Conservation (phyloP, 2,329 filamentous ascomycete species). For the Cercospora beticola region DNA sequence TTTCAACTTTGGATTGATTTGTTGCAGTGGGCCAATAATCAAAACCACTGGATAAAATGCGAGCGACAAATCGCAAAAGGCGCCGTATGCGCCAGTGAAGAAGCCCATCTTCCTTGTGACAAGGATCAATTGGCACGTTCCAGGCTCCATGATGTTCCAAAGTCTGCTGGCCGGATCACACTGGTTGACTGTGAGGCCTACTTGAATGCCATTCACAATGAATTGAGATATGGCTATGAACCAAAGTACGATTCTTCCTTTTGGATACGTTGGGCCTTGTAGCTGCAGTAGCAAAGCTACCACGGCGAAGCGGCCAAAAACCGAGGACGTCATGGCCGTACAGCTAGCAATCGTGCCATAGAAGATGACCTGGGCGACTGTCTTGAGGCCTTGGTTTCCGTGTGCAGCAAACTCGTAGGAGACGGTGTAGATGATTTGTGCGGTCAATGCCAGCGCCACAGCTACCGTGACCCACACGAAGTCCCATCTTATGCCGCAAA, state of each 20-base stretch:
- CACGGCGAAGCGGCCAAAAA: slow-evolving; percentile 16
- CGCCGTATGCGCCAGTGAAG: slow-evolving; percentile 16
- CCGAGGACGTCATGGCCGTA: slow-evolving; percentile 8
- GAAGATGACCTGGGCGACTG: slow-evolving; percentile 7
- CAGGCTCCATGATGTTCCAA: slow-evolving; percentile 10
- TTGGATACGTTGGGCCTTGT: slow-evolving; percentile 14
- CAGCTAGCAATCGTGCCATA: slow-evolving; percentile 1
- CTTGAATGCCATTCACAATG: not conserved
- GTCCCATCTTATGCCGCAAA: slow-evolving; percentile 18
- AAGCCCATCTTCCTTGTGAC: slow-evolving; percentile 12
- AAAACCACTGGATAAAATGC: slow-evolving; percentile 21
- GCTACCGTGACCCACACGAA: slow-evolving; percentile 17
- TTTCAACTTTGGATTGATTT: slow-evolving; percentile 16
- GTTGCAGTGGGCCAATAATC: slow-evolving; percentile 21
- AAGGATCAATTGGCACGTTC: slow-evolving; percentile 2
- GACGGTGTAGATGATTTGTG: slow-evolving; percentile 2
- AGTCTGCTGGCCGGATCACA: slow-evolving; percentile 15
- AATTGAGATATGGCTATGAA: slow-evolving; percentile 15
- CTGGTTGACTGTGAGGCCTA: slow-evolving; percentile 14
- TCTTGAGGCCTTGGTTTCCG: not conserved
- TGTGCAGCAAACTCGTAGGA: not conserved
- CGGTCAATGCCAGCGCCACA: not conserved
- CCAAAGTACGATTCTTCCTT: slow-evolving; percentile 6
- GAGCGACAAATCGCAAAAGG: slow-evolving; percentile 22
- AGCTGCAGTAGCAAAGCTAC: slow-evolving; percentile 15